These are phyloP conservation scores for Paxillus ammoniavirescens DNA, from an alignment of 768 basidiomycete genomes.

Conservation along the genomic window DNA sequence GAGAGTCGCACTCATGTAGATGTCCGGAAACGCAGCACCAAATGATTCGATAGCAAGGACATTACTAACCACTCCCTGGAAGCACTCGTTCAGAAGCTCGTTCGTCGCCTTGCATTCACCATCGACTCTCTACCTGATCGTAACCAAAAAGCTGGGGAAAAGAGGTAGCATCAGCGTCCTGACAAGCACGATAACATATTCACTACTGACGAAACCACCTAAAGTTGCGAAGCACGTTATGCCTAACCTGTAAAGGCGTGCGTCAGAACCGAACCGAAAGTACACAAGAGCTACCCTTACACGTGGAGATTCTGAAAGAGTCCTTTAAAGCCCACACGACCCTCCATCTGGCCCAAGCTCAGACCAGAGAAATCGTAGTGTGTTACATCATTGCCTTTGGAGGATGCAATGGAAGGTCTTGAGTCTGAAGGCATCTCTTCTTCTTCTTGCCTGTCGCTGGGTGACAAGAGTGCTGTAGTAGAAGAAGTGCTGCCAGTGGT, in stretches of 20 bases:
- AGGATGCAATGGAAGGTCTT: slow-evolving; percentile 1
- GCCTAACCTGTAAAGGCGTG: slow-evolving; percentile 20
- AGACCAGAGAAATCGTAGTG: slow-evolving; percentile 5
- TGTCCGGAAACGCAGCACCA: slow-evolving; percentile 31
- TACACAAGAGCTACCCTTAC: slow-evolving; percentile 13
- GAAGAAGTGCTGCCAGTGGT: neutral
- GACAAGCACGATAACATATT: neutral
- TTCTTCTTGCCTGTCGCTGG: neutral
- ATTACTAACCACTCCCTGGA: slow-evolving; percentile 31
- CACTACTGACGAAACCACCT: slow-evolving; percentile 30
- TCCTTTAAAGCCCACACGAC: slow-evolving; percentile 23
- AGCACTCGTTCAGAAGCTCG: neutral
- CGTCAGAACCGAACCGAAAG: neutral
- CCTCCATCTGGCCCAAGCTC: slow-evolving; percentile 16
- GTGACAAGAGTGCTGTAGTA: neutral
- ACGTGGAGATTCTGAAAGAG: slow-evolving; percentile 28
- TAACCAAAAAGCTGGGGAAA: slow-evolving; percentile 30
- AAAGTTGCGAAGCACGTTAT: slow-evolving; percentile 32
- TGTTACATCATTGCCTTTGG: neutral
- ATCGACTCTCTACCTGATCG: slow-evolving; percentile 20
- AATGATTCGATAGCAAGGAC: slow-evolving; percentile 35
- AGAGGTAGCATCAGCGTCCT: neutral
- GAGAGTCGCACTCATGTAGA: slow-evolving; percentile 26
- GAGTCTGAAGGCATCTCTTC: neutral
- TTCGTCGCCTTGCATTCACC: neutral